phyloP scores from a whole-genome alignment of 768 basidiomycete genomes.

The Psilocybe sp. region DNA sequence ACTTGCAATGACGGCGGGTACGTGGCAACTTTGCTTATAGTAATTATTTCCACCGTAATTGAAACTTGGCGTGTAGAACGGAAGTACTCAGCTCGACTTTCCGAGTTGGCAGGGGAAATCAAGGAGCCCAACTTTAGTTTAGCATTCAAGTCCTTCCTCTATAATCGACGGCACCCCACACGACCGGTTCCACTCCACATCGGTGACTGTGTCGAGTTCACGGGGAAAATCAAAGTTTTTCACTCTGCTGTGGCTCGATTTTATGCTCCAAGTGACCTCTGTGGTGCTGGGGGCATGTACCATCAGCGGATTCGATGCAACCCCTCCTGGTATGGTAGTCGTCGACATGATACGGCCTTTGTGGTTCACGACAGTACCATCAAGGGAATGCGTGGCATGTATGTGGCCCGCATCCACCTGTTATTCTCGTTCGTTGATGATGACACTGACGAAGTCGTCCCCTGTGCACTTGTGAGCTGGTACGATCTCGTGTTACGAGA shows the following conservation, averaged over 20 bases:
- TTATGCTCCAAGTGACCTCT: conserved; percentile 27
- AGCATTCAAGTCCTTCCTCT: conserved; percentile 11
- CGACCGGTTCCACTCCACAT: conserved; percentile 1
- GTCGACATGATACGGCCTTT: neutral
- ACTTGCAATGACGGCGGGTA: too few relatives aligned
- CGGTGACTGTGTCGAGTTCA: conserved; percentile 10
- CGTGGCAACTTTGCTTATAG: too few relatives aligned
- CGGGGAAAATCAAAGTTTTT: conserved; percentile 18
- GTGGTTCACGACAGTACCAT: neutral
- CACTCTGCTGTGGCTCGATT: conserved; percentile 24
- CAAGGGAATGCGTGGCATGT: conserved; percentile 22
- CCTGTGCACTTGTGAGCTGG: conserved; percentile 29
- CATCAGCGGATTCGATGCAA: conserved; percentile 23
- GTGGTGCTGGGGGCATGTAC: conserved; percentile 24
- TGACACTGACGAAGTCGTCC: conserved; percentile 7
- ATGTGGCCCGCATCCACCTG: conserved; percentile 18
- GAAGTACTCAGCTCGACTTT: too few relatives aligned
- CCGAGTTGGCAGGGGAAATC: too few relatives aligned
- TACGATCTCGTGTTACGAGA: conserved; percentile 20
- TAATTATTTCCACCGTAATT: too few relatives aligned
- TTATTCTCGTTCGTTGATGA: conserved; percentile 24
- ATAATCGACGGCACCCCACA: conserved; percentile 9
- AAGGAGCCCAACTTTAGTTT: too few relatives aligned
- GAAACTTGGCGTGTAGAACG: too few relatives aligned
- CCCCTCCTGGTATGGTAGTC: conserved; percentile 18